Evolutionary conservation across 257 asterid genomes (phyloP), one percentile per base, ranked within the genome.

Genomic region (Solanum virginianum): DNA sequence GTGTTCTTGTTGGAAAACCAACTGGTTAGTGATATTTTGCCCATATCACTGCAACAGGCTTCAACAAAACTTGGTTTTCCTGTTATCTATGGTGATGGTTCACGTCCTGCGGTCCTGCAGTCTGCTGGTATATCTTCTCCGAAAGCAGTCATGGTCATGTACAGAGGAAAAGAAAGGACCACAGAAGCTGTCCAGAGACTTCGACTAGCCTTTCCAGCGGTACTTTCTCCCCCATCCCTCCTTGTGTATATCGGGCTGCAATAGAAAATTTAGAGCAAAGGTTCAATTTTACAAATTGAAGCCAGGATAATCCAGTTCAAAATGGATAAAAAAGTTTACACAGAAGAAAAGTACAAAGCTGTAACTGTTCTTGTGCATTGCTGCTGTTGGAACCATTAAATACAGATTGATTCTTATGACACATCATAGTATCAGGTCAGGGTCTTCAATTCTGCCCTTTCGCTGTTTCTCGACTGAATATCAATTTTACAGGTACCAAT

Each of bases 81-180:
- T 7, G 97, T 95, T 86, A 94, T 92, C 22, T 96, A 94, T 72
- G 99, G 99, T 24, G 99, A 96, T 88, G 99, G 99, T 32, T 92
- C 99, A 62, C 93, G 97, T 74, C 99, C 99, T 71, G 93, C 98
- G n/a, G 98, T 96, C 85, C 90, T 96, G 91, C 96, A 95, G 88
- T 95, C 98, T 72, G 99, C 99, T 84, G 99, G 99, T 84, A 88
- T 96, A 83, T 87, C 86, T 83, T 94, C 97, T 60, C 98, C 99
- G 0, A 94, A 93, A 93, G 99, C 99, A 68, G 97, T 96, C 80
- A 91, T 96, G 98, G 94, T 96, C 84, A 96, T 94, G 99, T 95
- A 96, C 87, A 87, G 95, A 3, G 99, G 92, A 62, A 94, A 91
- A 86, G 74, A 87, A 80, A 93, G 81, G 88, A 94, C 99, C 56